phyloP scores from a whole-genome alignment of 257 asterid genomes.

The Ophiorrhiza pumila region DNA sequence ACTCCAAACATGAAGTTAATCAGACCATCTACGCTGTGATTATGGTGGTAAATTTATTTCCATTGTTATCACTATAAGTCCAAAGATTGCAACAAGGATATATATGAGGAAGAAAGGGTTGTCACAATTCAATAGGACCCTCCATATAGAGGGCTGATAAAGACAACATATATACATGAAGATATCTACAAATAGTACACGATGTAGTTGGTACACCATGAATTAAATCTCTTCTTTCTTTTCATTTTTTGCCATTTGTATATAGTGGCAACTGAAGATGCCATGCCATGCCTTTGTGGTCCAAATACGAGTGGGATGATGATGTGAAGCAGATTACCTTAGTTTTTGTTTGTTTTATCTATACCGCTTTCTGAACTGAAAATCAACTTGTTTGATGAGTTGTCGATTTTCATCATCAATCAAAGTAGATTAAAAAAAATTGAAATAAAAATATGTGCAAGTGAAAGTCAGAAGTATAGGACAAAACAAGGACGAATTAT shows the following conservation, averaged over 20 bases:
- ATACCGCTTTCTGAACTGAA: neutral
- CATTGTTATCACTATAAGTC: neutral
- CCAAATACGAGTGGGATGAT: slow-evolving; percentile 12
- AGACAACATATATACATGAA: neutral
- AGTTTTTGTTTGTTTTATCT: neutral
- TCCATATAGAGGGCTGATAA: neutral
- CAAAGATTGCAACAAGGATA: neutral
- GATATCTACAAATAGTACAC: neutral
- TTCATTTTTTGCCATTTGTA: neutral
- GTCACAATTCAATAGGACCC: neutral
- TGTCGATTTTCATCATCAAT: slow-evolving; percentile 4
- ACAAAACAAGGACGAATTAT: slow-evolving; percentile 7
- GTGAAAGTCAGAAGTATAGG: neutral
- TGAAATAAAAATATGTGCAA: neutral
- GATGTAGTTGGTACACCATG: neutral
- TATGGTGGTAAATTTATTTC: neutral
- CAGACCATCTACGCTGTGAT: too few relatives aligned
- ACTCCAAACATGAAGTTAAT: too few relatives aligned
- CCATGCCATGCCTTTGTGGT: slow-evolving; percentile 17
- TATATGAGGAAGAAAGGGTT: neutral
- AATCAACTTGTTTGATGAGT: slow-evolving; percentile 7
- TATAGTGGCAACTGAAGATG: slow-evolving; percentile 3
- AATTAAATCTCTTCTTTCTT: neutral
- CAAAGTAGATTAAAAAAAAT: neutral
- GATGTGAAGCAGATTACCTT: slow-evolving; percentile 21